Evolutionary conservation across 1,139 yeast species (phyloP), one percentile per base, ranked within the genome.

Genomic region (Yamadazyma dendronema): DNA sequence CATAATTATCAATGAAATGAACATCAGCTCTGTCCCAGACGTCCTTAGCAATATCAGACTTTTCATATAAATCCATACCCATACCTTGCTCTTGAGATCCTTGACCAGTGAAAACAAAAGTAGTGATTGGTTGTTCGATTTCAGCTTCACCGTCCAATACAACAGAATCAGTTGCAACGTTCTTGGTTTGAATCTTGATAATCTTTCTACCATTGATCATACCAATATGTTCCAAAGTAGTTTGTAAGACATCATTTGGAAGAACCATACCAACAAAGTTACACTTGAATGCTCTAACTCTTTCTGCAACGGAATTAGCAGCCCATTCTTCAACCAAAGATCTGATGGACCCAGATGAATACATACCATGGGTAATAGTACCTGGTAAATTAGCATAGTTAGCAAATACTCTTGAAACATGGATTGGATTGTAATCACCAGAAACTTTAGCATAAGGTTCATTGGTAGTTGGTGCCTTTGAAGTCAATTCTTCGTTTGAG

Each of bases 21-120:
- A 67, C 65, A 61, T 92, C 98, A 44, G 99, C 99, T 62, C 89
- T 85, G 65, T 92, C 97, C 98, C 99, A 92, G 46, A 92, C 97
- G 47, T 79, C 81, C 57, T 82, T 83, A 41, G 99, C 98, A 61
- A 94, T 97, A 30, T 79, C 88, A 38, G 96, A 86, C 35, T 88
- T 77, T 48, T 81, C 83, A 67, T 92, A 92, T 60, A 92, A 77
- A 66, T 94, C 98, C 99, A 92, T 92, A 74, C 99, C 98, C 99
- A 92, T 92, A 61, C 97, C 97, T 74, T 94, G 98, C 67, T 94
- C 98, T 71, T 92, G 98, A 43, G 98, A 90, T 62, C 99, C 99
- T 76, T 92, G 99, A 62, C 98, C 99, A 50, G 99, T 92, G 72
- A 94, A 92, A 42, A 92, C 96, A 61, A 86, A 92, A 14, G 98